Conservation (phyloP, 176 grass and related monocot species). For the Oryza coarctata region DNA sequence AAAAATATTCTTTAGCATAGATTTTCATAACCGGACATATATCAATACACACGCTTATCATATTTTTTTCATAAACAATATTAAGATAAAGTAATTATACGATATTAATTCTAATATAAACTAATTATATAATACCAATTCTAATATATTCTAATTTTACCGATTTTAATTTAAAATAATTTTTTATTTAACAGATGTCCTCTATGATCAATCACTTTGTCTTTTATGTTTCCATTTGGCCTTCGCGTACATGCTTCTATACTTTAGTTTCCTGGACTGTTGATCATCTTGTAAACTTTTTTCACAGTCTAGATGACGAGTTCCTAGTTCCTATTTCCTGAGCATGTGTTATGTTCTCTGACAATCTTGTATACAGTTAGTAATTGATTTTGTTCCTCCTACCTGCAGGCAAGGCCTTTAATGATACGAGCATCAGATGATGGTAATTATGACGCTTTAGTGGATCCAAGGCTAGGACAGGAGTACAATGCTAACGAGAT, state of each 20-base stretch:
- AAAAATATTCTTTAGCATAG: too few relatives aligned
- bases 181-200: too few relatives aligned
- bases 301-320: neutral
- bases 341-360: neutral
- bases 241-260: neutral
- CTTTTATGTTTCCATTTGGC: neutral
- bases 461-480: slow-evolving; percentile 61
- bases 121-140: too few relatives aligned
- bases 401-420: slow-evolving; percentile 78
- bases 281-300: neutral
- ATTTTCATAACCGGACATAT: too few relatives aligned
- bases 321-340: neutral
- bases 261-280: neutral
- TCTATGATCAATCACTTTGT: neutral
- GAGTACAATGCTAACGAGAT: slow-evolving; percentile 76
- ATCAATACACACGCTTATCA: too few relatives aligned
- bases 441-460: slow-evolving; percentile 65
- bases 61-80: too few relatives aligned
- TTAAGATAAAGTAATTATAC: too few relatives aligned
- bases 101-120: too few relatives aligned
- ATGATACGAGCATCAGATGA: slow-evolving; percentile 62
- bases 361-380: neutral
- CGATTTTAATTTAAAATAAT: too few relatives aligned
- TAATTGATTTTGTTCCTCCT: neutral
- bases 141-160: too few relatives aligned